Evolutionary conservation across 768 basidiomycete species (phyloP), one percentile per base, ranked within the genome.

Genomic region (Tulasnella sp.): DNA sequence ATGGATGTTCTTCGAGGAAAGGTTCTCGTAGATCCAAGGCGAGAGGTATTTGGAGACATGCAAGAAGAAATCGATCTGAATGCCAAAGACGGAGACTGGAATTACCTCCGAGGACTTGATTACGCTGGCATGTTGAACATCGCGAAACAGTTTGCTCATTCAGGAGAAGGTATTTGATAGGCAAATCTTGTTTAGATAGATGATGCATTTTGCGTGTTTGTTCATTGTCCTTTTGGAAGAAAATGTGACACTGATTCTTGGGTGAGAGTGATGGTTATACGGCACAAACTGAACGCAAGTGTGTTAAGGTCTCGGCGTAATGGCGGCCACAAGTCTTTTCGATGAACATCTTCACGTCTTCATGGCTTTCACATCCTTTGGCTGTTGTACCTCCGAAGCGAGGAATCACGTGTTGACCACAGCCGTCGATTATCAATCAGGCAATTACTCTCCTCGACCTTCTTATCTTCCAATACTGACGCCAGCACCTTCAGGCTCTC

Each of bases 111-210:
- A 15, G 54, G 54, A 13, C 28, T 48, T 33, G 54, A 55, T 33
- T 51, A 52, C 19, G 35, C 49, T 20, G 46, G 54, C 4, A 51
- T 57, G 55, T 45, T 57, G 24, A 33, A 56, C 28, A 50, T 57
- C 13, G 56, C 56, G 32, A 56, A 47, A 25, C 56, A 55, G 42
- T 57, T 56, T 22, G 54, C 47, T 7, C 31, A 35, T 25, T 24
- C 33, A 4, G 53, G 54, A 22, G 54, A 56, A 16, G 54, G 54
- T 3, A 25, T 54, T 20, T 31, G n/a, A 22, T n/a, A 25, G 29
- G 16, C 25, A 41, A 20, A 20, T 12, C 19, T 48, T 22, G 3
- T 27, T 6, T 20, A 45, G 1, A 31, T 28, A 19, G 22, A 28
- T 28, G 20, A 19, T 45, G 28, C 44, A 3, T 28, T 28, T 19